Percentiles rank a stretch among this genome's conserved stretches.
Conservation (phyloP, 2,329 filamentous ascomycete genomes). For the Reticulascus tulasneorum region DNA sequence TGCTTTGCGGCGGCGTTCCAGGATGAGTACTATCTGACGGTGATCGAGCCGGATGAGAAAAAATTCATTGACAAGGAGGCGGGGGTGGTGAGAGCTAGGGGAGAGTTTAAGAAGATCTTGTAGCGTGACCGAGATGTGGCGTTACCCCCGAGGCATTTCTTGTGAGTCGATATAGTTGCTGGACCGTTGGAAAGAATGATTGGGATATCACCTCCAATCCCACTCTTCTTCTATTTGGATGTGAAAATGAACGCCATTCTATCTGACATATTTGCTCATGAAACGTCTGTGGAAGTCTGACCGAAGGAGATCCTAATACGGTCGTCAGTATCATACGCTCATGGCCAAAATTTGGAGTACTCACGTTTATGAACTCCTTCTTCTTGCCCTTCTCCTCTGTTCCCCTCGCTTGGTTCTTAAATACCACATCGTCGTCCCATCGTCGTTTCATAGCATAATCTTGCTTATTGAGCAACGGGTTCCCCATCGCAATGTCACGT, state of each 20-base stretch:
- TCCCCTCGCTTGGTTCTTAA: constrained; percentile 96
- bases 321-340: constrained; percentile 18
- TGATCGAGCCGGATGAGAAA: constrained; percentile 25
- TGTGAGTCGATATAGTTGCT: no score
- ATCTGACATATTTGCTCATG: constrained; percentile 70
- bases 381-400: constrained; percentile 85
- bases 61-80: constrained; percentile 24
- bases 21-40: constrained; percentile 24
- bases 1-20: constrained; percentile 22
- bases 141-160: no score
- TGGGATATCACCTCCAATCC: no score
- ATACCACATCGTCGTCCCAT: constrained; percentile 98
- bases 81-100: constrained; percentile 17
- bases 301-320: constrained; percentile 70
- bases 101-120: constrained; percentile 17
- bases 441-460: constrained; percentile 89
- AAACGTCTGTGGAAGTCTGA: constrained; percentile 98
- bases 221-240: no score
- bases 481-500: constrained; percentile 84
- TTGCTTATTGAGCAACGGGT: constrained; percentile 82
- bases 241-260: no score
- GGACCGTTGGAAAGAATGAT: no score
- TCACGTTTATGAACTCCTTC: constrained; percentile 95
- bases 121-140: background rate
- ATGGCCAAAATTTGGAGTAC: constrained; percentile 24